Percentiles rank a stretch among this genome's conserved stretches.
These are phyloP conservation scores for Linnemannia schmuckeri DNA, from an alignment of 192 early-diverging fungal species.

Conservation along the genomic window DNA sequence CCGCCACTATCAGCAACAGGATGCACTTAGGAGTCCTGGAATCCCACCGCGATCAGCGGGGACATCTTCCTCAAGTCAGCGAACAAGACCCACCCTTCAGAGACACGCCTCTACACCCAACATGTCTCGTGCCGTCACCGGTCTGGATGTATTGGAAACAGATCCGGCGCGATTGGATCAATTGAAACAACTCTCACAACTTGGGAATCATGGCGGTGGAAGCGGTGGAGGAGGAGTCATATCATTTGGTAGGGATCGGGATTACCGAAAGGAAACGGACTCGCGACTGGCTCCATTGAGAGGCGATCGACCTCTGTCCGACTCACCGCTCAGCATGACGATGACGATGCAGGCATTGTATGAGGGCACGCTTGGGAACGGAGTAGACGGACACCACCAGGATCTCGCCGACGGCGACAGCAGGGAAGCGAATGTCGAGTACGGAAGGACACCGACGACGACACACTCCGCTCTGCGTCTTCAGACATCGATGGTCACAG, in stretches of 20 bases:
- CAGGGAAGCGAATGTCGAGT: neutral
- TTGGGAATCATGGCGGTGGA: neutral
- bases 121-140: constrained; percentile 30
- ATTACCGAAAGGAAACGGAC: neutral
- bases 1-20: neutral
- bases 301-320: constrained; percentile 8
- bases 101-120: constrained; percentile 40
- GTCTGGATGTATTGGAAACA: constrained; percentile 35
- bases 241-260: neutral
- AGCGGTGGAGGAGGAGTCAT: neutral
- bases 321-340: constrained; percentile 2
- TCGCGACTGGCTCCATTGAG: neutral
- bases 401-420: neutral
- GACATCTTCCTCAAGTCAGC: neutral
- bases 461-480: constrained; percentile 1
- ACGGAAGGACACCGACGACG: neutral
- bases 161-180: constrained; percentile 28
- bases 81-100: constrained; percentile 19
- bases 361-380: neutral
- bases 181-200: constrained; percentile 8
- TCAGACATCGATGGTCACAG: neutral
- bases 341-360: constrained; percentile 9
- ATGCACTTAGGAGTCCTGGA: neutral
- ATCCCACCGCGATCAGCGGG: constrained; percentile 1
- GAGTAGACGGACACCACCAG: neutral